These are phyloP conservation scores for Glycine soja DNA, from an alignment of 306 rosid genomes.

Conservation along the genomic window DNA sequence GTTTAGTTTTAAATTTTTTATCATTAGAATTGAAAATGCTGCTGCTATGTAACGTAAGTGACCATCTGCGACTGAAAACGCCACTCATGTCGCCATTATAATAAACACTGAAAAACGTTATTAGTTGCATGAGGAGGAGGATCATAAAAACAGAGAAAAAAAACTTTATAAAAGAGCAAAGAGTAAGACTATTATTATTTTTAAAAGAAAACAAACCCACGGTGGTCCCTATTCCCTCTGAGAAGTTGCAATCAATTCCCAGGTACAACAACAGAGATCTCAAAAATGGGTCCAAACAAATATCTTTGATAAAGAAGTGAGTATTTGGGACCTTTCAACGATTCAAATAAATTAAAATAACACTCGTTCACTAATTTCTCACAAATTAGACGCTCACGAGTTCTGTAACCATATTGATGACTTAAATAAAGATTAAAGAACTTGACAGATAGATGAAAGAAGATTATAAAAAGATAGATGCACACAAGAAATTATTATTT, in stretches of 20 bases:
- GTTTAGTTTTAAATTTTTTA: constrained; percentile 27
- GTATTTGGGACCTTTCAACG: constrained; percentile 45
- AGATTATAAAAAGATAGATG: neutral
- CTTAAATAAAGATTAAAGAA: neutral
- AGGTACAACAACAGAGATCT: constrained; percentile 57
- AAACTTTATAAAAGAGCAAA: constrained; percentile 26
- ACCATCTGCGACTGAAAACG: neutral
- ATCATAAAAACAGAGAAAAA: constrained; percentile 35
- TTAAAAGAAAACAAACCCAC: constrained; percentile 16
- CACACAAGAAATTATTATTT: neutral
- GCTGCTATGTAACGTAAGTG: neutral
- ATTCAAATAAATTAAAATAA: constrained; percentile 32
- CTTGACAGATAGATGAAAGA: neutral
- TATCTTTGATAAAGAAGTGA: constrained; percentile 56
- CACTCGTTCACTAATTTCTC: constrained; percentile 2
- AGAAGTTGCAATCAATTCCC: constrained; percentile 51
- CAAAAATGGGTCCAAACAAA: constrained; percentile 52
- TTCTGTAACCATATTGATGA: neutral
- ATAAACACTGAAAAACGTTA: constrained; percentile 14
- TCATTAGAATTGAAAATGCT: constrained; percentile 41
- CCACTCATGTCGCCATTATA: constrained; percentile 35
- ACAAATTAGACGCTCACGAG: constrained; percentile 28
- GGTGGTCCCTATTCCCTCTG: constrained; percentile 58
- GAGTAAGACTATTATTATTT: constrained; percentile 8
- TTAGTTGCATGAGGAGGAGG: constrained; percentile 1